Evolutionary conservation across 495 filamentous ascomycete species (phyloP), one percentile per base, ranked within the genome.

Genomic region (Aspergillus campestris): DNA sequence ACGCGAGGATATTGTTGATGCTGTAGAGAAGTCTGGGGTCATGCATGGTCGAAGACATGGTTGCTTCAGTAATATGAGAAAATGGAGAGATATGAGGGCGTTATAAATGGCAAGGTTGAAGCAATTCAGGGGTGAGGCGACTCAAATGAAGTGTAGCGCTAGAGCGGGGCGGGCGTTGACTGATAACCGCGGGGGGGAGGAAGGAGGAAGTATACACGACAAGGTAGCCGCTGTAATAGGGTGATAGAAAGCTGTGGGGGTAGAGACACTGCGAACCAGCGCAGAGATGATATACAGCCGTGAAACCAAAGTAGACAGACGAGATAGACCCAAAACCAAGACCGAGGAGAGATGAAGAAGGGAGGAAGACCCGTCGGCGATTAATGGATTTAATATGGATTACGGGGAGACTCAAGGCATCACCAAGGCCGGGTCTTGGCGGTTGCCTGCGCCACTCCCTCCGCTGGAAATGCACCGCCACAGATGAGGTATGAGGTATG

Each of bases 1-100:
- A 94, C 42, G 89, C 89, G 39, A 75, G 76, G 45, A 96, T 89
- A 65, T 86, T 86, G 46, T 78, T 79, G 56, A 95, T 82, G 53
- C 84, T 81, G 70, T 89, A 94, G 40, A 95, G 78, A 32, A 94
- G 69, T 57, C 81, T 83, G 7, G 88, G 86, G 49, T 94, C 87
- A 51, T 80, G 57, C 8, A 38, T 24, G 36, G 45, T 41, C 2
- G 42, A 52, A 15, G 51, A 48, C 51, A 55, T 57, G 35, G 0
- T 36, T 27, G 34, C 29, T 34, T 13, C 29, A 12, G 0, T 28
- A 3, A 43, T 7, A 10, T 8, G 28, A 15, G 9, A 4, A 13
- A 10, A 10, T 1, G 34, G 7, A 34, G 9, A n/a, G 31, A 14
- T n/a, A 11, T 14, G 31, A 30, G 28, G 3, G 30, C 14, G 24